phyloP scores from a whole-genome alignment of 2,329 filamentous ascomycete species.

The Ceratocystis harringtonii region DNA sequence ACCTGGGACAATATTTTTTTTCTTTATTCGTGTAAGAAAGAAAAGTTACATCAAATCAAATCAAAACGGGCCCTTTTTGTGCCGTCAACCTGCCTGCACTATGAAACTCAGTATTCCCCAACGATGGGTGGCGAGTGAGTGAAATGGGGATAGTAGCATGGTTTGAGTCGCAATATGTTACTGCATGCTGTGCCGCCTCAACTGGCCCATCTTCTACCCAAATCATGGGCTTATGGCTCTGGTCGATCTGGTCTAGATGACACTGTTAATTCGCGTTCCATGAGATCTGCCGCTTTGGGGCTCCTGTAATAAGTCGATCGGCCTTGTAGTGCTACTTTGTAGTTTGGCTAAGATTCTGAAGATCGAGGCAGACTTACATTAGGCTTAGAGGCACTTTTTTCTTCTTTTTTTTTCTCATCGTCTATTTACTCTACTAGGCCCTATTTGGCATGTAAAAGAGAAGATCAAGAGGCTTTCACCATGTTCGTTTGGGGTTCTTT shows the following conservation, averaged over 20 bases:
- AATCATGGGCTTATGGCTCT: not conserved
- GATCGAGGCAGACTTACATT: not conserved
- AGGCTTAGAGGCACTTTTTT: not conserved
- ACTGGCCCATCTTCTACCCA: not conserved
- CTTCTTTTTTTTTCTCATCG: not conserved
- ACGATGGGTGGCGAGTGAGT: not conserved
- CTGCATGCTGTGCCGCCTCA: not conserved
- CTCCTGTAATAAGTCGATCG: not conserved
- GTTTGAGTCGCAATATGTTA: not conserved
- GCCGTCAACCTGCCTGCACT: too few relatives aligned
- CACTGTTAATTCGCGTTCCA: not conserved
- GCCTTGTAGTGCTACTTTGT: not conserved
- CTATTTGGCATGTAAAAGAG: not conserved
- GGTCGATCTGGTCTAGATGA: not conserved
- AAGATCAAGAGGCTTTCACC: not conserved
- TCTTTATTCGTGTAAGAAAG: not conserved
- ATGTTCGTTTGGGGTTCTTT: not conserved
- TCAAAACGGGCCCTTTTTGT: too few relatives aligned
- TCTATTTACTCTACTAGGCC: not conserved
- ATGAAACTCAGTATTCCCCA: not conserved
- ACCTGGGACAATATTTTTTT: too few relatives aligned
- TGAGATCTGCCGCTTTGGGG: conserved; percentile 2
- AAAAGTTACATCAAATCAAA: not conserved
- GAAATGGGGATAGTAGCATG: not conserved
- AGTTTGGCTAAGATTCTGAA: not conserved